phyloP scores from a whole-genome alignment of 495 filamentous ascomycete species.

The Penicillium paradoxum region DNA sequence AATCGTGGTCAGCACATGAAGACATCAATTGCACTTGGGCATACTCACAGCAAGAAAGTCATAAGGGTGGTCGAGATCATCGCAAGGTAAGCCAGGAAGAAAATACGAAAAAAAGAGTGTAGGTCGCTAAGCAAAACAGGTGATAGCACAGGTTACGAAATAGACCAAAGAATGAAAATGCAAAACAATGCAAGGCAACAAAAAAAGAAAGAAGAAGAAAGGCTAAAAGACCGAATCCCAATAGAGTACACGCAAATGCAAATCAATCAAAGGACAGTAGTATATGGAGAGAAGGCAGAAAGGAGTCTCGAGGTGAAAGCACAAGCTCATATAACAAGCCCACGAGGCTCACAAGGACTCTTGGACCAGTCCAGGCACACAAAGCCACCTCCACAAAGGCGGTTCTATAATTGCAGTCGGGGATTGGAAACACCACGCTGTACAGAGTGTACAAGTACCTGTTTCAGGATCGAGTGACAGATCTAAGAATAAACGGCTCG shows the following conservation, averaged over 20 bases:
- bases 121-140: conserved; percentile 9
- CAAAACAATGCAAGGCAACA: conserved; percentile 1
- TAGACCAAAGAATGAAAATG: conserved; percentile 7
- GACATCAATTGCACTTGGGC: background rate
- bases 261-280: conserved; percentile 14
- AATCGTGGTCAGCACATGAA: conserved; percentile 1
- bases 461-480: conserved; percentile 25
- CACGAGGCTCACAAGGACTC: background rate
- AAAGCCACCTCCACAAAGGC: conserved; percentile 8
- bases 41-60: conserved; percentile 68
- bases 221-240: conserved; percentile 14
- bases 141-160: background rate
- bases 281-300: conserved; percentile 4
- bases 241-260: conserved; percentile 21
- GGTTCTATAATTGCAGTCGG: conserved; percentile 25
- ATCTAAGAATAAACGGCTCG: conserved; percentile 21
- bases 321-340: conserved; percentile 3
- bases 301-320: background rate
- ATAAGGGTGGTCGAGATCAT: conserved; percentile 73
- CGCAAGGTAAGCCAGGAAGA: conserved; percentile 12
- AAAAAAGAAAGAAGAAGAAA: background rate
- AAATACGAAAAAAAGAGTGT: conserved; percentile 5
- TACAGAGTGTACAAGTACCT: conserved; percentile 17
- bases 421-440: background rate
- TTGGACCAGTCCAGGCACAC: conserved; percentile 8